Evolutionary conservation across 441 rosid species (phyloP), one percentile per base, ranked within the genome.

Genomic region (Isatis lusitanica): DNA sequence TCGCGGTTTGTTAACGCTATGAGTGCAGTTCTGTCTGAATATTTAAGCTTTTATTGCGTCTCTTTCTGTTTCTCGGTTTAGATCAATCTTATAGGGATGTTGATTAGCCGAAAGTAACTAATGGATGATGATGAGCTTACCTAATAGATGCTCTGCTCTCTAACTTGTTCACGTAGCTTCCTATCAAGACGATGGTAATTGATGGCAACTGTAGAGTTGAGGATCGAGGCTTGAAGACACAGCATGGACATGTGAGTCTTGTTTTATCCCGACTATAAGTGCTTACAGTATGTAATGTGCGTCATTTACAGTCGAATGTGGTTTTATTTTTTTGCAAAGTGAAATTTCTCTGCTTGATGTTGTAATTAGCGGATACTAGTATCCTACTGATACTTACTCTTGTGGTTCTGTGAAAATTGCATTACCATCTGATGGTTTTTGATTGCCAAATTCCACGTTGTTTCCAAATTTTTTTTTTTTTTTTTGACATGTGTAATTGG

Each of bases 151-250:
- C 0, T 68, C 12, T 30, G 3, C 0, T 68, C 12, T 30, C 2
- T 57, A 12, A 11, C 18, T 35, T 78, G 66, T 67, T 71, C 10
- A 70, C 47, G 78, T 78, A 95, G 99, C 91, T 96, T 31, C 99
- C 99, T 11, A 89, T 96, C 83, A 96, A 96, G 87, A 93, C 98
- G 11, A 63, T 96, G 85, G 77, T 96, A 51, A 87, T 96, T 61
- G 99, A 93, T 79, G 99, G 99, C 8, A 96, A 90, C 76, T 96
- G 97, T 82, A 86, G 99, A 78, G 99, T 93, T 71, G 99, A 96
- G 83, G 99, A 96, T 84, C 97, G 98, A 43, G 99, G 99, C 60
- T 83, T 96, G 96, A 93, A 96, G 96, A 89, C 93, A 30, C 99
- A 96, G 33, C 97, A 96, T 74, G 97, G 98, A 65, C 96, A 85